phyloP scores from a whole-genome alignment of 176 grass and related monocot genomes.

The Poa annua region DNA sequence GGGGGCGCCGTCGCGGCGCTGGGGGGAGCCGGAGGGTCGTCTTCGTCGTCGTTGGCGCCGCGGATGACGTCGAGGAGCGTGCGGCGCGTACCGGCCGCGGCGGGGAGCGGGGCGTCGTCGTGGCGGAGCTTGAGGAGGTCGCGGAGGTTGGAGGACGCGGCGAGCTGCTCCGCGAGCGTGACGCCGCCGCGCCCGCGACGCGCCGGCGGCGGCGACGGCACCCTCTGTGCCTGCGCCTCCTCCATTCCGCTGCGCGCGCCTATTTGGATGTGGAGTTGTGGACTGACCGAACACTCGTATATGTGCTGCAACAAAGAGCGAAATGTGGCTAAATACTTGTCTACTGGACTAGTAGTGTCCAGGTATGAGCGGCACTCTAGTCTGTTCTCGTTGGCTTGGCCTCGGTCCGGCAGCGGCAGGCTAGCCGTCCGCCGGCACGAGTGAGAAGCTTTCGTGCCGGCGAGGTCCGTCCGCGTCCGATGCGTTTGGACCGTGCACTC shows the following conservation, averaged over 20 bases:
- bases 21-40: not conserved
- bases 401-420: too few relatives aligned
- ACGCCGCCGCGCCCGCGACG: slow-evolving; percentile 25
- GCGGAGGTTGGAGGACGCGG: slow-evolving; percentile 57
- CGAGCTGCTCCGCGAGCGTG: slow-evolving; percentile 81
- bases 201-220: not conserved
- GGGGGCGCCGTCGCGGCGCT: not conserved
- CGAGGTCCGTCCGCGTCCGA: too few relatives aligned
- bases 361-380: too few relatives aligned
- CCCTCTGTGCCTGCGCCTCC: slow-evolving; percentile 12
- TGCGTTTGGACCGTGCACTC: too few relatives aligned
- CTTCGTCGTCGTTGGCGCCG: slow-evolving; percentile 29
- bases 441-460: too few relatives aligned
- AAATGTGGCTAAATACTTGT: not conserved
- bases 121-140: slow-evolving; percentile 63
- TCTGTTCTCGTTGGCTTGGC: too few relatives aligned
- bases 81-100: slow-evolving; percentile 27
- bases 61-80: slow-evolving; percentile 51
- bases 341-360: too few relatives aligned
- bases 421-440: too few relatives aligned
- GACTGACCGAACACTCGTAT: not conserved
- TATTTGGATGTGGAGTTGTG: too few relatives aligned
- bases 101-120: not conserved
- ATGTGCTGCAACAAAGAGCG: not conserved
- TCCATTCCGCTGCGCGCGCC: slow-evolving; percentile 36